A percentile compares a stretch with the other conserved stretches of the same genome.
phyloP scores from a whole-genome alignment of 176 grass and related monocot species.

The Cymbopogon citratus region DNA sequence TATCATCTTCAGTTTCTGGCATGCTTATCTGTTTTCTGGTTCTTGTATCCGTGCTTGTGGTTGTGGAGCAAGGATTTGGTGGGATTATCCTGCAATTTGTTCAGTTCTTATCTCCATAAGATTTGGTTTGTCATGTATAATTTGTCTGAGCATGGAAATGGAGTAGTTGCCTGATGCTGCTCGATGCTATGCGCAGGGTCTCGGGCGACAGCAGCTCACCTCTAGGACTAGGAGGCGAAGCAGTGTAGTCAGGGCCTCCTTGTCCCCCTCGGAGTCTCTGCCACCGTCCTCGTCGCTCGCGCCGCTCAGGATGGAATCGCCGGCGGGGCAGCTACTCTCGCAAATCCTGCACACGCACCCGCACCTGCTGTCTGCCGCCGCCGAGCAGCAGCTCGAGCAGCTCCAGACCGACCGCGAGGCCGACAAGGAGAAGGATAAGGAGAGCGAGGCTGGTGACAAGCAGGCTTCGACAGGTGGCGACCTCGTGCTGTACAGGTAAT shows the following conservation, averaged over 20 bases:
- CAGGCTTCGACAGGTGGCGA: constrained; percentile 51
- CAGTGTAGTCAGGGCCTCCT: constrained; percentile 43
- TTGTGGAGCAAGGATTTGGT: not conserved
- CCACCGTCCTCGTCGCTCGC: constrained; percentile 65
- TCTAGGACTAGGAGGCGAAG: constrained; percentile 31
- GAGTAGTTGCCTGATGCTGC: not conserved
- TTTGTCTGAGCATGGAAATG: constrained; percentile 3
- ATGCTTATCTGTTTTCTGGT: constrained; percentile 9
- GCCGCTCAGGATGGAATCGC: constrained; percentile 83
- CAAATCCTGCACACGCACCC: constrained; percentile 86
- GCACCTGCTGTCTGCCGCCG: constrained; percentile 80
- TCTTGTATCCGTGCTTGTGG: not conserved
- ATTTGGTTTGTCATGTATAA: not conserved
- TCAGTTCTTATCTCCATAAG: not conserved
- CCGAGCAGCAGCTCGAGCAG: constrained; percentile 91
- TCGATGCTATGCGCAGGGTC: constrained; percentile 39
- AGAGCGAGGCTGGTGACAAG: constrained; percentile 38
- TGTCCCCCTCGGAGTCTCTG: constrained; percentile 35
- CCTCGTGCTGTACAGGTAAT: constrained; percentile 91
- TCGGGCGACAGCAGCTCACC: constrained; percentile 37
- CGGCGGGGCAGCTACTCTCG: constrained; percentile 77
- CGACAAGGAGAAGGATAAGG: constrained; percentile 28
- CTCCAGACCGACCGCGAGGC: constrained; percentile 65
- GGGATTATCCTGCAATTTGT: not conserved
- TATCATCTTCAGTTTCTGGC: not conserved